phyloP scores from a whole-genome alignment of 2,329 filamentous ascomycete genomes.

The Gnomoniopsis sp. region DNA sequence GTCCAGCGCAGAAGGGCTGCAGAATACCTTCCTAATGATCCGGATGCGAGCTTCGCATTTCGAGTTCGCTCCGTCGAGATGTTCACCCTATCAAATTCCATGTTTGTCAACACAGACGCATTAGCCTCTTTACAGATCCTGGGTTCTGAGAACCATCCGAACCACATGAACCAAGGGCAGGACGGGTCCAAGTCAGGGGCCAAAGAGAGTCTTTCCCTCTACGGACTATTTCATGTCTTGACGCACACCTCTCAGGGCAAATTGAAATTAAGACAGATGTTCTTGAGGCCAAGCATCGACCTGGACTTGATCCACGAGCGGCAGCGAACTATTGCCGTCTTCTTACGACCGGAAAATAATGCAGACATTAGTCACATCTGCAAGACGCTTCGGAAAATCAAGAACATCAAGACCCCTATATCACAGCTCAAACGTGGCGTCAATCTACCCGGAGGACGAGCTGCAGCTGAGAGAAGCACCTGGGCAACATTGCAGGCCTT shows the following conservation, averaged over 20 bases:
- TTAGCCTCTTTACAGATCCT: slow-evolving; percentile 81
- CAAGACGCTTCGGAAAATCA: slow-evolving; percentile 64
- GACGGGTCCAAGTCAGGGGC: slow-evolving; percentile 56
- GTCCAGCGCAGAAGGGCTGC: slow-evolving; percentile 66
- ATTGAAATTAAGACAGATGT: slow-evolving; percentile 68
- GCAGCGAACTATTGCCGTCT: slow-evolving; percentile 63
- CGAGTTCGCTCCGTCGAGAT: slow-evolving; percentile 65
- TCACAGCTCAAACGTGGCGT: slow-evolving; percentile 74
- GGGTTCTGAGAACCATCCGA: slow-evolving; percentile 77
- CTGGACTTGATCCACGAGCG: slow-evolving; percentile 66
- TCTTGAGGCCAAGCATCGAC: slow-evolving; percentile 74
- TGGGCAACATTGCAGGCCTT: slow-evolving; percentile 76
- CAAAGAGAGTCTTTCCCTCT: slow-evolving; percentile 82
- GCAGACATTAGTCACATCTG: slow-evolving; percentile 52
- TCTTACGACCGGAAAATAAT: slow-evolving; percentile 67
- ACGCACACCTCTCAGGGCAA: slow-evolving; percentile 79
- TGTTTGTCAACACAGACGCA: slow-evolving; percentile 81
- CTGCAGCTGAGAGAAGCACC: slow-evolving; percentile 60
- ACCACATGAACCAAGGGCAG: slow-evolving; percentile 71
- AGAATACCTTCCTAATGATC: slow-evolving; percentile 59
- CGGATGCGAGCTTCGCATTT: slow-evolving; percentile 51
- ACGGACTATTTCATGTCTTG: slow-evolving; percentile 74
- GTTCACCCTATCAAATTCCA: slow-evolving; percentile 64
- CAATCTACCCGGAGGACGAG: slow-evolving; percentile 45
- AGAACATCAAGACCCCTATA: slow-evolving; percentile 69